phyloP scores from a whole-genome alignment of 441 rosid species.

The Euphorbia corollata region DNA sequence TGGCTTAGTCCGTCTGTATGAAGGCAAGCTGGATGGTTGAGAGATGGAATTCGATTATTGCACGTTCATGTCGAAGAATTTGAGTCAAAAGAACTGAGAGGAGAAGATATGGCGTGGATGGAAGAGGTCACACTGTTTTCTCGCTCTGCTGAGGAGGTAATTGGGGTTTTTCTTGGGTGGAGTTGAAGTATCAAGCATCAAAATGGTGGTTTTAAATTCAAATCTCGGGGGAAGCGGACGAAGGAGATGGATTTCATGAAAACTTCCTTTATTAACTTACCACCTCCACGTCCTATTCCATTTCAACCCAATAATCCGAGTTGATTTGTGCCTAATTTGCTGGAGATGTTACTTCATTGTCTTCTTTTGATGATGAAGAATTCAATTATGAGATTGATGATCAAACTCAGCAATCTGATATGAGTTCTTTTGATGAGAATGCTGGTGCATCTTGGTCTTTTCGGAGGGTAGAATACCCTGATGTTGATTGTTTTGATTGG shows the following conservation, averaged over 20 bases:
- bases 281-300: conserved; percentile 13
- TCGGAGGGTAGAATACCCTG: conserved; percentile 17
- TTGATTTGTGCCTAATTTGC: conserved; percentile 16
- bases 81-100: conserved; percentile 15
- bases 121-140: conserved; percentile 18
- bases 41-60: conserved; percentile 19
- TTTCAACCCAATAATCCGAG: conserved; percentile 14
- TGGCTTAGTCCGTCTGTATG: not conserved
- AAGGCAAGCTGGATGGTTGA: conserved; percentile 14
- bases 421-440: conserved; percentile 13
- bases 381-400: conserved; percentile 13
- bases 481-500: conserved; percentile 10
- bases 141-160: conserved; percentile 18
- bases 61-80: conserved; percentile 18
- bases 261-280: too few species aligned
- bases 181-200: not conserved
- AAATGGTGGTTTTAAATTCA: not conserved
- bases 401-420: conserved; percentile 11
- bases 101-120: conserved; percentile 22
- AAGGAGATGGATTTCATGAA: conserved; percentile 21
- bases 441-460: conserved; percentile 16
- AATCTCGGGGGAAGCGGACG: conserved; percentile 8
- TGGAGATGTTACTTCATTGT: conserved; percentile 22
- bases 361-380: conserved; percentile 22
- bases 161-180: conserved; percentile 16